phyloP scores from a whole-genome alignment of 2,329 filamentous ascomycete genomes.

The Emergomyces pasteurianus region DNA sequence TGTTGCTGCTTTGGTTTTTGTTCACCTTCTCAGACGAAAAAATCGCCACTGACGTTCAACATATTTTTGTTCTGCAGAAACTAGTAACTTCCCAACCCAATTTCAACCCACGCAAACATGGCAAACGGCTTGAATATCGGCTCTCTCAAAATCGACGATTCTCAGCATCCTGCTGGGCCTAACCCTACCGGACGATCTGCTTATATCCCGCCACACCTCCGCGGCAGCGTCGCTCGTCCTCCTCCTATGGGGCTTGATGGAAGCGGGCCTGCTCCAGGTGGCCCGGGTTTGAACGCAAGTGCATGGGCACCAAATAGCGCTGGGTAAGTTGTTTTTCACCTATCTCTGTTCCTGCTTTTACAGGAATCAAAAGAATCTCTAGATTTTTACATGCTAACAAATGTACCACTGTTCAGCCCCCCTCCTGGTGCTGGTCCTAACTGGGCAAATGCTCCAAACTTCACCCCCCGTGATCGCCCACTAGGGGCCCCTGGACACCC shows the following conservation, averaged over 20 bases:
- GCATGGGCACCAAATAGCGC: slow-evolving; percentile 20
- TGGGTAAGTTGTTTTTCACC: slow-evolving; percentile 29
- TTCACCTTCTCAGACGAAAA: background rate
- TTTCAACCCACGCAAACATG: slow-evolving; percentile 23
- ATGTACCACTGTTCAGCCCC: slow-evolving; percentile 12
- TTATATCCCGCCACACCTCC: slow-evolving; percentile 56
- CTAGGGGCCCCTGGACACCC: background rate
- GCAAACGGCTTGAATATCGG: slow-evolving; percentile 47
- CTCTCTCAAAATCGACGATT: slow-evolving; percentile 48
- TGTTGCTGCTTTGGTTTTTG: background rate
- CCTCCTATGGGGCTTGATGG: slow-evolving; percentile 29
- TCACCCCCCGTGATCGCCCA: slow-evolving; percentile 35
- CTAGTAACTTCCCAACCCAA: background rate
- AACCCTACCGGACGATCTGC: slow-evolving; percentile 44
- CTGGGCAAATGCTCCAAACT: slow-evolving; percentile 48
- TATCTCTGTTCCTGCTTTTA: slow-evolving; percentile 5
- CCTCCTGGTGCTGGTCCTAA: slow-evolving; percentile 18
- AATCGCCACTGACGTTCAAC: background rate
- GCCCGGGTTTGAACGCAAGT: slow-evolving; percentile 20
- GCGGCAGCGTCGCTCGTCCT: slow-evolving; percentile 25
- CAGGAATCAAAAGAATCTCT: background rate
- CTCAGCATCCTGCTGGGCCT: slow-evolving; percentile 43
- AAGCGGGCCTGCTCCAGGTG: slow-evolving; percentile 17
- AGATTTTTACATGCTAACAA: slow-evolving; percentile 11
- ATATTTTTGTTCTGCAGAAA: background rate